phyloP scores from a whole-genome alignment of 495 filamentous ascomycete genomes.

The Chaetomium cochliodes region DNA sequence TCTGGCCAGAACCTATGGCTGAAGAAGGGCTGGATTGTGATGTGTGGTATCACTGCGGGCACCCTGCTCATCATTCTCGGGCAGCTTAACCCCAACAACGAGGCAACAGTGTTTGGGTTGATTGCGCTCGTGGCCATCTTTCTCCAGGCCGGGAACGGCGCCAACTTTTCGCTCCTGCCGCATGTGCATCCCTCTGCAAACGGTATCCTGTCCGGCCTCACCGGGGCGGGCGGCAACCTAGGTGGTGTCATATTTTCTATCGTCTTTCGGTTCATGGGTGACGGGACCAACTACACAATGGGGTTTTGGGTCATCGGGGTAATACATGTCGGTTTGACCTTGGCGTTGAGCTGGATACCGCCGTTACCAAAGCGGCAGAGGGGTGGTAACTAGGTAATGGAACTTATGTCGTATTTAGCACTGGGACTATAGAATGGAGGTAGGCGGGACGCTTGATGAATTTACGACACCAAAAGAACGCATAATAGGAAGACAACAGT shows the following conservation, averaged over 20 bases:
- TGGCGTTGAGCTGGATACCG: slow-evolving; percentile 66
- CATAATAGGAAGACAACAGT: too few relatives aligned
- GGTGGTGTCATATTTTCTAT: slow-evolving; percentile 84
- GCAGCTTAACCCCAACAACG: slow-evolving; percentile 55
- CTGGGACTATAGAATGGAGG: too few relatives aligned
- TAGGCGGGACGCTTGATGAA: too few relatives aligned
- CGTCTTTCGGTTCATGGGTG: slow-evolving; percentile 71
- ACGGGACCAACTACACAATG: slow-evolving; percentile 61
- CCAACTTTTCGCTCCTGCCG: slow-evolving; percentile 80
- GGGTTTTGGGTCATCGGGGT: slow-evolving; percentile 78
- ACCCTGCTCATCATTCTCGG: slow-evolving; percentile 71
- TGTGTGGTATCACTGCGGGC: slow-evolving; percentile 62
- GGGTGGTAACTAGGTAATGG: slow-evolving; percentile 16
- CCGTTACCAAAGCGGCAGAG: slow-evolving; percentile 59
- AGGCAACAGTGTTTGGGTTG: slow-evolving; percentile 75
- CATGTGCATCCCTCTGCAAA: slow-evolving; percentile 76
- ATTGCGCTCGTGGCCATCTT: slow-evolving; percentile 73
- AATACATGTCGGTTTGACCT: slow-evolving; percentile 63
- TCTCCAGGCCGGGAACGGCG: slow-evolving; percentile 79
- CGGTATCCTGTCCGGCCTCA: slow-evolving; percentile 70
- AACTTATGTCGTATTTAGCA: too few relatives aligned
- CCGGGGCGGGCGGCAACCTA: slow-evolving; percentile 78
- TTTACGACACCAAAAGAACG: too few relatives aligned
- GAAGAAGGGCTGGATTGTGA: slow-evolving; percentile 72
- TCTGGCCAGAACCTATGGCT: slow-evolving; percentile 62